phyloP scores from a whole-genome alignment of 805 yeast species.

The Yueomyces sinensis region DNA sequence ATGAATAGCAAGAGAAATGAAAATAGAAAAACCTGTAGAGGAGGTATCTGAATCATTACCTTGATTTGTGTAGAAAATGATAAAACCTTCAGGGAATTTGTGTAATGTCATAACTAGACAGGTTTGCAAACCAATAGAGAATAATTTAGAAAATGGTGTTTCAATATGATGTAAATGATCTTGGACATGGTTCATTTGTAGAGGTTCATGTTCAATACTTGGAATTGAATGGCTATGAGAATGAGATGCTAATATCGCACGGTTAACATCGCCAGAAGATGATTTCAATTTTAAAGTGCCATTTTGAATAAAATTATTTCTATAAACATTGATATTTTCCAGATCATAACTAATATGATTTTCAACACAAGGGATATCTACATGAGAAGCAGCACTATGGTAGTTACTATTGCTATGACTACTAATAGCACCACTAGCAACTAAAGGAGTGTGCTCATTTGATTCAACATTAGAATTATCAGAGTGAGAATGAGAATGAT shows the following conservation, averaged over 20 bases:
- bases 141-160: conserved; percentile 63
- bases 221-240: background rate
- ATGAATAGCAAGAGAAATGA: conserved; percentile 75
- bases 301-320: conserved; percentile 16
- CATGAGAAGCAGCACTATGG: background rate
- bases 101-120: conserved; percentile 78
- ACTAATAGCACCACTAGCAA: background rate
- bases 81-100: conserved; percentile 90
- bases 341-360: conserved; percentile 25
- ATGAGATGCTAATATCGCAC: background rate
- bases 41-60: conserved; percentile 6
- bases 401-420: background rate
- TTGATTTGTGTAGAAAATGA: conserved; percentile 57
- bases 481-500: background rate
- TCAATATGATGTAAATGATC: conserved; percentile 67
- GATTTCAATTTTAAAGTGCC: background rate
- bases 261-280: background rate
- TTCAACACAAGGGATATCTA: conserved; percentile 18
- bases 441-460: background rate
- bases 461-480: background rate
- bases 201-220: background rate
- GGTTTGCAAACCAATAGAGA: conserved; percentile 85
- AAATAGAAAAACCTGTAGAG: conserved; percentile 62
- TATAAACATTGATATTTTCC: conserved; percentile 21
- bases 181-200: conserved; percentile 8